Evolutionary conservation across 768 basidiomycete genomes (phyloP).

Genomic region (Hypholoma fasciculare): DNA sequence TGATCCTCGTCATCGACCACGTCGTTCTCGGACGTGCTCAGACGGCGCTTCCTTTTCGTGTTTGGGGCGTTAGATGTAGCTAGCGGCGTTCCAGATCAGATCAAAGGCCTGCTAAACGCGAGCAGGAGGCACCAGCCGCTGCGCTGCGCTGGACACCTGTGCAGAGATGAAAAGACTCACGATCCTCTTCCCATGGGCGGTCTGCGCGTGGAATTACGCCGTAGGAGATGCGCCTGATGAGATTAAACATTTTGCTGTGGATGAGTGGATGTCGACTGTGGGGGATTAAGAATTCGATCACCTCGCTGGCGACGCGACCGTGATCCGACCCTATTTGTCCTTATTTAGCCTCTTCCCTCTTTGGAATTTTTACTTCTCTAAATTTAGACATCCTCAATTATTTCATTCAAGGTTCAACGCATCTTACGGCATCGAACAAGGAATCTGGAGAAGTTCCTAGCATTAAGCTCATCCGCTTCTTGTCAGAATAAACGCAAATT

Average conservation of each 20-base stretch:
- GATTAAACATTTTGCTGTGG: conserved; percentile 54
- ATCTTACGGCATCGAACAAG: no score
- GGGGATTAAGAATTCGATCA: conserved; percentile 10
- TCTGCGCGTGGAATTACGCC: conserved; percentile 71
- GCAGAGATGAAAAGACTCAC: conserved; percentile 40
- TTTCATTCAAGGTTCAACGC: no score
- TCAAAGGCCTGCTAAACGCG: conserved; percentile 7
- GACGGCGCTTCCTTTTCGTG: conserved; percentile 64
- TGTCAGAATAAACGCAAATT: no score
- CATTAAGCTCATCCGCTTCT: no score
- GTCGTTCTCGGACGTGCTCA: conserved; percentile 50
- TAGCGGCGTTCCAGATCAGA: conserved; percentile 24
- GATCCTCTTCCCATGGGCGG: conserved; percentile 77
- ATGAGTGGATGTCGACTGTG: conserved; percentile 9
- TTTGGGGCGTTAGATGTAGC: conserved; percentile 77
- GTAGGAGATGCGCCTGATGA: conserved; percentile 70
- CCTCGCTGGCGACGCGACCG: conserved; percentile 15
- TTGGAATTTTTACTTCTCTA: no score
- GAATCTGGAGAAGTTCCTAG: no score
- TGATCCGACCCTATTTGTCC: conserved; percentile 14
- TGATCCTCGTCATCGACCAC: conserved; percentile 41
- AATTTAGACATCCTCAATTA: no score
- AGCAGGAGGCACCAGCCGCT: background rate
- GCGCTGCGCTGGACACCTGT: background rate
- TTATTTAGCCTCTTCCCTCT: background rate